Base-by-base conservation (phyloP, 129 eudicot genomes). In the Erigeron canadensis region DNA sequence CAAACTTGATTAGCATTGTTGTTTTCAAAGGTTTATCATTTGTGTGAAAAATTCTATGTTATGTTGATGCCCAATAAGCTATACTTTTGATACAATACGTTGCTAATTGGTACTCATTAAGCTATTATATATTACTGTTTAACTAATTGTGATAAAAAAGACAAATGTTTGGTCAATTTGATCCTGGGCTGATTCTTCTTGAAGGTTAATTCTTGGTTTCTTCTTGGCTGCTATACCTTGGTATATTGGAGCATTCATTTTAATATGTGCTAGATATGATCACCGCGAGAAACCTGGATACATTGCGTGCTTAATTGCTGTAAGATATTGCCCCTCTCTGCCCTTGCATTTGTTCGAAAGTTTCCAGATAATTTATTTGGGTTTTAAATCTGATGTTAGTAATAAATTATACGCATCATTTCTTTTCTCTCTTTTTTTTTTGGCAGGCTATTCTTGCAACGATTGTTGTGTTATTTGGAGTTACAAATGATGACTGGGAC, bases 231-330 rank as follows among this genome's bases (percentile, higher is more conserved):
- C 80, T 43, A 79, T 93, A 45, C 98, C 98, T 10, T 92, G 96
- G 98, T 92, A 92, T 70, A 16, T 92, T 81, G 98, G 79, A 21
- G 91, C 88, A 17, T 66, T 92, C 69, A 56, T 92, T 55, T 74
- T 93, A 39, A 58, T 87, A 50, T 89, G 96, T 77, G 81, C 86
- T 79, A 85, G 84, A 82, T 62, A 81, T 50, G 96, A 93, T 63
- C 91, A 78, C 50, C 86, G 95, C 9, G 98, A 93, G 90, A 93
- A 89, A 81, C 87, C 98, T 28, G 98, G 98, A 78, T 93, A 93
- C 55, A 80, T 89, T 41, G 89, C 92, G 45, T 89, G 91, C 83
- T 63, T 95, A 6, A 81, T 93, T 74, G 96, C 92, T 80, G 98
- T 93, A 87, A 89, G 96, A 71, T 43, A 15, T 79, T 57, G 48